These are phyloP conservation scores for Beauveria bassiana DNA, from an alignment of 2,329 filamentous ascomycete species.

Conservation along the genomic window DNA sequence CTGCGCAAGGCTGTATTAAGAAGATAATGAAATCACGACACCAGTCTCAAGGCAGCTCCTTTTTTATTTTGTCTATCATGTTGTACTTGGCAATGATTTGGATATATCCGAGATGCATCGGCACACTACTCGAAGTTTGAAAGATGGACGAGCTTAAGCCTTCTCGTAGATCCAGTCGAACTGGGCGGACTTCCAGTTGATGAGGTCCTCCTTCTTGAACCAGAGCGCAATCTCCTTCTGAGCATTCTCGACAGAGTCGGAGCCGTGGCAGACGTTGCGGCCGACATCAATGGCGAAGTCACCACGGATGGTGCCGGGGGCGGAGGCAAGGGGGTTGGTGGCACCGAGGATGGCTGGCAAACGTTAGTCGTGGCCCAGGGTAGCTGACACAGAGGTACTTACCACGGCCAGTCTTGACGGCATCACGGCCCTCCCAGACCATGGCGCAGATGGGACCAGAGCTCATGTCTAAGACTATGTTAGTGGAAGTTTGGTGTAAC, in stretches of 20 bases:
- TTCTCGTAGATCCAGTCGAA: slow-evolving; percentile 98
- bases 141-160: slow-evolving; percentile 31
- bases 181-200: slow-evolving; percentile 76
- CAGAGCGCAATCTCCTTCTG: slow-evolving; percentile 99
- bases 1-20: slow-evolving; percentile 23
- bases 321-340: slow-evolving; percentile 94
- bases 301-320: slow-evolving; percentile 96
- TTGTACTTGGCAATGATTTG: not conserved
- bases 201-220: slow-evolving; percentile 85
- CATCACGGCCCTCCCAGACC: slow-evolving; percentile 99
- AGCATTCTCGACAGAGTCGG: slow-evolving; percentile 96
- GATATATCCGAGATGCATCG: not conserved
- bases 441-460: slow-evolving; percentile 97
- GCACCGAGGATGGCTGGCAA: slow-evolving; percentile 77
- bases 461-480: slow-evolving; percentile 68
- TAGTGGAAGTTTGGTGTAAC: not conserved
- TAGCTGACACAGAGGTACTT: slow-evolving; percentile 29
- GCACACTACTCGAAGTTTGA: not conserved
- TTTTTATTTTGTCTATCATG: slow-evolving; percentile 3
- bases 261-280: slow-evolving; percentile 99
- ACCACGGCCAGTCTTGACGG: slow-evolving; percentile 96
- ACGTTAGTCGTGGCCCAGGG: slow-evolving; percentile 15
- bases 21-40: slow-evolving; percentile 16
- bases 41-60: not conserved
- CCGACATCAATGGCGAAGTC: slow-evolving; percentile 75